phyloP scores from a whole-genome alignment of 2,329 filamentous ascomycete genomes.

The Magnaporthiopsis incrustans region DNA sequence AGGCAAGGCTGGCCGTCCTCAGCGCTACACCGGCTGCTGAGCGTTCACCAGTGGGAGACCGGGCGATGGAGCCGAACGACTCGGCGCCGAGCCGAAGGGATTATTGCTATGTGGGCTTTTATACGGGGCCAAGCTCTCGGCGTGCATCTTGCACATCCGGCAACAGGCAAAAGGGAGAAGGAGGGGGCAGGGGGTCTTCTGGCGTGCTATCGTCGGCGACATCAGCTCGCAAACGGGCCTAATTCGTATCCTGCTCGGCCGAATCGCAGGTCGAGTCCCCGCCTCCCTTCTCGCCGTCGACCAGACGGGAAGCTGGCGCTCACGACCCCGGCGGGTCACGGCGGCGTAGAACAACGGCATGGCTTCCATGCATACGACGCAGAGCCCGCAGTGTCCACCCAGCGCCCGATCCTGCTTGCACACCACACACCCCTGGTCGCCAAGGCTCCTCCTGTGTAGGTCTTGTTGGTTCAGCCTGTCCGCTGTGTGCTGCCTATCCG shows the following conservation, averaged over 20 bases:
- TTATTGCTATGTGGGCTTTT: conserved; percentile 5
- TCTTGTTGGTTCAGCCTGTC: background rate
- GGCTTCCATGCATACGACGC: conserved; percentile 8
- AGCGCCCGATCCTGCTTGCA: background rate
- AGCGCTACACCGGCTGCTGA: background rate
- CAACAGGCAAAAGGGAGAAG: background rate
- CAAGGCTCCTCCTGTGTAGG: background rate
- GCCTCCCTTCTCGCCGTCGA: too few relatives aligned
- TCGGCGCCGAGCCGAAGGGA: conserved; percentile 4
- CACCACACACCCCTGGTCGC: too few relatives aligned
- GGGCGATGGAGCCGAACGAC: background rate
- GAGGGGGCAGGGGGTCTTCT: background rate
- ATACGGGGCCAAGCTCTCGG: conserved; percentile 8
- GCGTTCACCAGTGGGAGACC: background rate
- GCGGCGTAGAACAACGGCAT: conserved; percentile 7
- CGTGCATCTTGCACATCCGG: background rate
- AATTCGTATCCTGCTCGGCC: background rate
- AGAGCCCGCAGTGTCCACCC: background rate
- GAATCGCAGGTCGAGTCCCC: background rate
- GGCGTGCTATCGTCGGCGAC: background rate
- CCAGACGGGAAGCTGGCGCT: too few relatives aligned
- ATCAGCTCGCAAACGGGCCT: background rate
- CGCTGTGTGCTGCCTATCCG: background rate
- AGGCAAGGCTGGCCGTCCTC: background rate
- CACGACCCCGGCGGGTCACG: background rate